Evolutionary conservation across 1,284 basidiomycete species (phyloP).

Genomic region (Flammula alnicola): DNA sequence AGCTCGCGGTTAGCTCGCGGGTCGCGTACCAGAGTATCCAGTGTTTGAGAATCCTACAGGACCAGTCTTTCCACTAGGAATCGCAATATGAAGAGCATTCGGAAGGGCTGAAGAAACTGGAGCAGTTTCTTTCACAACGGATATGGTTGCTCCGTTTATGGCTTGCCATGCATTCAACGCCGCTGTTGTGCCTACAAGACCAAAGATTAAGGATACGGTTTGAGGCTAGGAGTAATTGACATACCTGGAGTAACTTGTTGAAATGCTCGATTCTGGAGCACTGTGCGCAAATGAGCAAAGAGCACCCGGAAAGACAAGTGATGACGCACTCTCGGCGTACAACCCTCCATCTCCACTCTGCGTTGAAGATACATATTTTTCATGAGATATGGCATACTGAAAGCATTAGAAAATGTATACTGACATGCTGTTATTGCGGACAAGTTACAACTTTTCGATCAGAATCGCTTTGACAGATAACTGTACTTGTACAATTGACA

Average conservation of each 20-base stretch:
- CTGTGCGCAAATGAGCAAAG: constrained; percentile 30
- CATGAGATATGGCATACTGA: too few species aligned
- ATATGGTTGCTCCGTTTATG: constrained; percentile 47
- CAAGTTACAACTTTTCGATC: too few species aligned
- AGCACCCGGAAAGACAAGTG: too few species aligned
- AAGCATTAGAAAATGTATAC: too few species aligned
- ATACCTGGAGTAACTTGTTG: constrained; percentile 55
- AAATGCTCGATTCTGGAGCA: constrained; percentile 62
- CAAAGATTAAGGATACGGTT: background rate
- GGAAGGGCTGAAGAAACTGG: constrained; percentile 37
- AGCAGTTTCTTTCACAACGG: constrained; percentile 17
- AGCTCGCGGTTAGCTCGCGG: background rate
- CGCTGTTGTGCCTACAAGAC: constrained; percentile 44
- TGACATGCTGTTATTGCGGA: constrained; percentile 57
- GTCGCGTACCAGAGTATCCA: constrained; percentile 36
- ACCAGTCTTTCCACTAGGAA: constrained; percentile 35
- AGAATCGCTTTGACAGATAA: too few species aligned
- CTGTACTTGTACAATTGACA: too few species aligned
- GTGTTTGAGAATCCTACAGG: constrained; percentile 41
- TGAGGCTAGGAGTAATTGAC: constrained; percentile 2
- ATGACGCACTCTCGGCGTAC: constrained; percentile 56
- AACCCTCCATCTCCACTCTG: constrained; percentile 65
- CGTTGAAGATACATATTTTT: too few species aligned
- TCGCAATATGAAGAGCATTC: constrained; percentile 35
- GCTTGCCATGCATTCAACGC: constrained; percentile 60